These are phyloP conservation scores for Magnaporthales sp. DNA, from an alignment of 2,329 filamentous ascomycete species.

Conservation along the genomic window DNA sequence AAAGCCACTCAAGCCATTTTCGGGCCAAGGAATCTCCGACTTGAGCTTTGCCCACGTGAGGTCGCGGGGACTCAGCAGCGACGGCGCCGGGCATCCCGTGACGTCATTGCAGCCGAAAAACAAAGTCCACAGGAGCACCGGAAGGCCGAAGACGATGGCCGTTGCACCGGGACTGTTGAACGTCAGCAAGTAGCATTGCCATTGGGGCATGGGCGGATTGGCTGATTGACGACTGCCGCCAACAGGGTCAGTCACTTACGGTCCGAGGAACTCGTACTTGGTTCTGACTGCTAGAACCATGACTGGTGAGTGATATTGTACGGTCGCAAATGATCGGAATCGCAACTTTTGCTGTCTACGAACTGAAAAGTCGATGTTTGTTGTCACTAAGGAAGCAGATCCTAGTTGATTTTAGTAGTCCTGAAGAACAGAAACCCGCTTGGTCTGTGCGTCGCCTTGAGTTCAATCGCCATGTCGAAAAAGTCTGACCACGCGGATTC, in stretches of 20 bases:
- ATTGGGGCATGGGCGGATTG: neutral
- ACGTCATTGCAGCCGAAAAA: constrained; percentile 42
- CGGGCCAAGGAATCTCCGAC: constrained; percentile 44
- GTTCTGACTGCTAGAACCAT: neutral
- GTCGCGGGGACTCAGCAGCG: constrained; percentile 33
- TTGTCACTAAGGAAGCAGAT: neutral
- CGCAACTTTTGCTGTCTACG: neutral
- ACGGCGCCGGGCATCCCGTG: constrained; percentile 42
- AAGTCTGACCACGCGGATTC: too few species aligned
- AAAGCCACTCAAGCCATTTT: constrained; percentile 60
- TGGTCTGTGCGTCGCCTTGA: neutral
- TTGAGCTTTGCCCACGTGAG: constrained; percentile 35
- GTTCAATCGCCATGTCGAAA: neutral
- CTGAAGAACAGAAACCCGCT: neutral
- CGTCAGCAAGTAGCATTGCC: neutral
- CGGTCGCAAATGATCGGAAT: neutral
- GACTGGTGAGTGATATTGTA: neutral
- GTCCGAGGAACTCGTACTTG: constrained; percentile 12
- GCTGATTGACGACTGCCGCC: neutral
- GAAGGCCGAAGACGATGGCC: constrained; percentile 11
- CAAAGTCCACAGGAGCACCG: constrained; percentile 10
- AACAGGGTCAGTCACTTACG: constrained; percentile 7
- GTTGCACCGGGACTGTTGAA: constrained; percentile 9
- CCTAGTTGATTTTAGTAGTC: neutral
- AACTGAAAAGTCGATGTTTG: neutral